Base-by-base conservation (phyloP, 106 monocot species). In the Ottelia alismoides region DNA sequence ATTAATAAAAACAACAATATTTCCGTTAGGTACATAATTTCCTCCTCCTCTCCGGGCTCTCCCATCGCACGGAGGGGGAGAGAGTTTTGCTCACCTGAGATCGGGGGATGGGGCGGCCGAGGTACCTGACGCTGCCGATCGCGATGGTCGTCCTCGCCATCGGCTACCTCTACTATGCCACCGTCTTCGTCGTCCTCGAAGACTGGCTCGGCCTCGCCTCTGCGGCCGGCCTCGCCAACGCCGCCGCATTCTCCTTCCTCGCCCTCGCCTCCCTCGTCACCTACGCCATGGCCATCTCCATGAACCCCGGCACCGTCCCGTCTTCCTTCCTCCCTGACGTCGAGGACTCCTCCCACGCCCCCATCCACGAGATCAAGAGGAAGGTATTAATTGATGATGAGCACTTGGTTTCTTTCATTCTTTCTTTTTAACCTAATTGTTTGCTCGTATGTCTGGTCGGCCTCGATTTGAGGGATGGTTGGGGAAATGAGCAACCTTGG, bases 301-400 rank as follows among this genome's bases (percentile, higher is more conserved):
- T 52, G 51, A 78, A 83, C 24, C 83, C 83, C 5, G 83, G 83
- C 51, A 45, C 66, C 11, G 83, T 83, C n/a, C 78, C 83, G 20
- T 30, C 67, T 2, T 58, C 78, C 28, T 83, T 64, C 56, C 49
- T 56, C 28, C 83, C 83, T 5, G 83, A 83, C 55, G 49, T 78
- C 25, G 78, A 83, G 74, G 74, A 74, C 60, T 26, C 70, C n/a
- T 61, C 58, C 9, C 71, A 27, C 47, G 55, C 83, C 49, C n/a
- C n/a, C n/a, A 67, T 83, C 64, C 83, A 82, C 29, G 81, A 82
- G 60, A 76, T 82, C 65, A 82, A 82, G 76, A 53, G 81, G 30
- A 82, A 82, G 72, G 81, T 82, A 22, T 16, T 69, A 57, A 25
- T 49, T 52, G 12, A 52, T 26, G 65, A 43, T 22, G 22, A 27